Percentiles rank a stretch among this genome's conserved stretches.
phyloP scores from a whole-genome alignment of 2,329 filamentous ascomycete genomes.

The Cryphonectria parasitica region DNA sequence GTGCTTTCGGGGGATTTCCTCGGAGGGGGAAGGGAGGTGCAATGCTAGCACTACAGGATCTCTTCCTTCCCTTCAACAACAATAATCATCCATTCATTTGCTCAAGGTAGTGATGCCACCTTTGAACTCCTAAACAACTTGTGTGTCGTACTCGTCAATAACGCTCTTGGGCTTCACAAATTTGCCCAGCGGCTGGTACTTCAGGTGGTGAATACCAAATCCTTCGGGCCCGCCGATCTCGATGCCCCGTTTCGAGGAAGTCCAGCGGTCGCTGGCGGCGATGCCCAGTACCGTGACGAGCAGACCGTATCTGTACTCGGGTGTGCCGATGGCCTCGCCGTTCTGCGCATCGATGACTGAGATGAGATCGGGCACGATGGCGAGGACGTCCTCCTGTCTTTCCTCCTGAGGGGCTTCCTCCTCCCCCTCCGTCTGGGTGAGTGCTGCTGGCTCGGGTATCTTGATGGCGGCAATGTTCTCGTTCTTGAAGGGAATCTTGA shows the following conservation, averaged over 20 bases:
- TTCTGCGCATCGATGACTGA: constrained; percentile 59
- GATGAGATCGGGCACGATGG: constrained; percentile 61
- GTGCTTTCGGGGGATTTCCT: neutral
- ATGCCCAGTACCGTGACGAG: constrained; percentile 54
- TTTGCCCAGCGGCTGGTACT: constrained; percentile 51
- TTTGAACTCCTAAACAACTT: neutral
- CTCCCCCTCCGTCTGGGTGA: neutral
- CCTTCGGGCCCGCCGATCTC: constrained; percentile 53
- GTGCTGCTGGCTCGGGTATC: constrained; percentile 29
- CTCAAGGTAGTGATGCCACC: too few relatives aligned
- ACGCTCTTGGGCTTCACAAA: constrained; percentile 56
- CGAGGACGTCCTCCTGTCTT: constrained; percentile 48
- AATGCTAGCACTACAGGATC: neutral
- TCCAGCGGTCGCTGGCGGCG: constrained; percentile 50
- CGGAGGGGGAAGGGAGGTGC: too few relatives aligned
- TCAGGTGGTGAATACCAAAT: constrained; percentile 52
- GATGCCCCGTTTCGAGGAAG: constrained; percentile 49
- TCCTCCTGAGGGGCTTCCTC: constrained; percentile 42
- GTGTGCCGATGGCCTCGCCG: constrained; percentile 59
- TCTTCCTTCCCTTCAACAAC: neutral
- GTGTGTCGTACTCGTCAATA: constrained; percentile 52
- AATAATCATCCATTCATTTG: too few relatives aligned
- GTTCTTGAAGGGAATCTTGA: constrained; percentile 72
- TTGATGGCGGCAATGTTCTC: constrained; percentile 68
- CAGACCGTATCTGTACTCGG: constrained; percentile 59